Base-by-base conservation (phyloP, 306 rosid genomes). In the Datisca glomerata region DNA sequence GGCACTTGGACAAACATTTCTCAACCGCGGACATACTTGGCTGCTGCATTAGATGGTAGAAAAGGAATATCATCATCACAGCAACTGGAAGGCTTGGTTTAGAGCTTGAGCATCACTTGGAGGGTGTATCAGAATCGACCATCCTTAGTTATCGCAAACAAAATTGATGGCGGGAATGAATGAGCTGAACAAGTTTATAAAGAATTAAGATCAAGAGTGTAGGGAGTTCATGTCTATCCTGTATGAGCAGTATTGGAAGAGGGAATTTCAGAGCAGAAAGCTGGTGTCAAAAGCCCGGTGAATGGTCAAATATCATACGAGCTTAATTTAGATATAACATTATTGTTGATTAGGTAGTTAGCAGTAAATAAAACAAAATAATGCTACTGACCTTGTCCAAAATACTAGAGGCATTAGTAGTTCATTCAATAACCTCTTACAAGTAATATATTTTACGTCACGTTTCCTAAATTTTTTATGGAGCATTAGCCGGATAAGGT, bases 21-120 rank as follows among this genome's bases (percentile, higher is more conserved):
- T 89, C 25, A 93, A 91, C 45, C 95, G 57, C 84, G 97, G 38
- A 89, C 91, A 38, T 93, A 83, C 71, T 62, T 89, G 76, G 83
- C 91, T 56, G 70, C 95, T 38, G 81, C 70, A 53, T 61, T 89
- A 41, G 76, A 75, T 49, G 85, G 86, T 48, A 70, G 64, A 41
- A 80, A 83, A 49, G 93, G 97, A 53, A 64, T 65, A 54, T 85
- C 93, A 1, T 95, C 95, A 0, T 80, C 93, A 95, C 86, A 83
- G 47, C 95, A 89, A 31, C 71, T 77, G 45, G 66, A 58, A 53
- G 97, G 77, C 60, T 60, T 89, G 38, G 69, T 84, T 63, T 57
- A 36, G 95, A 89, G 78, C 91, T 89, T 2, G 95, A 89, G 56
- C 65, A 67, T 69, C 93, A 89, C 64, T 91, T 70, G 27, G 78